Evolutionary conservation across 768 basidiomycete genomes (phyloP).

Genomic region (Exsudoporus frostii): DNA sequence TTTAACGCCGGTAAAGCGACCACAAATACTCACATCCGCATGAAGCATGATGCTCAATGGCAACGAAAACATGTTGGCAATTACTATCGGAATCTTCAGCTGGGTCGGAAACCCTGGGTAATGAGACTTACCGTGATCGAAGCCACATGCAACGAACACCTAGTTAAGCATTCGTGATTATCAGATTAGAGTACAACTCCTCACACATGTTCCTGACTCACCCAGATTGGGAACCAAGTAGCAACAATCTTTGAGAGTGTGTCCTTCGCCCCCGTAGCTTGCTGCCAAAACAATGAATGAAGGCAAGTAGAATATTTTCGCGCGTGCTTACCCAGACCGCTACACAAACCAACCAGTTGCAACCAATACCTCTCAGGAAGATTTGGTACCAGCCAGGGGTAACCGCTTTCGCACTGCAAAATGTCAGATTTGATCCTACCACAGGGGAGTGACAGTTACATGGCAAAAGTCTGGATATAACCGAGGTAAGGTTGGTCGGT

Average conservation of each 20-base stretch:
- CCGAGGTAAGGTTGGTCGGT: conserved; percentile 54
- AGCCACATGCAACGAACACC: conserved; percentile 70
- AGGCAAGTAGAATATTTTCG: background rate
- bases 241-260: conserved; percentile 68
- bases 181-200: background rate
- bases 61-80: conserved; percentile 77
- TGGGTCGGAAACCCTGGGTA: background rate
- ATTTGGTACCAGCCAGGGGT: conserved; percentile 72
- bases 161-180: conserved; percentile 19
- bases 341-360: conserved; percentile 73
- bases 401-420: conserved; percentile 53
- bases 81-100: conserved; percentile 36
- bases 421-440: background rate
- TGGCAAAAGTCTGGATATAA: conserved; percentile 51
- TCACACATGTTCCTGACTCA: conserved; percentile 25
- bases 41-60: conserved; percentile 70
- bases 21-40: conserved; percentile 47
- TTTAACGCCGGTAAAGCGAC: background rate
- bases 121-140: conserved; percentile 56
- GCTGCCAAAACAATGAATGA: conserved; percentile 38
- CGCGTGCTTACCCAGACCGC: conserved; percentile 61
- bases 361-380: conserved; percentile 69
- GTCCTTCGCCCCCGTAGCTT: conserved; percentile 65
- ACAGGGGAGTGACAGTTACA: conserved; percentile 40
- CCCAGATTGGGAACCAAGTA: conserved; percentile 76